Conservation (phyloP, 768 basidiomycete genomes). For the Leccinum sublutescens region DNA sequence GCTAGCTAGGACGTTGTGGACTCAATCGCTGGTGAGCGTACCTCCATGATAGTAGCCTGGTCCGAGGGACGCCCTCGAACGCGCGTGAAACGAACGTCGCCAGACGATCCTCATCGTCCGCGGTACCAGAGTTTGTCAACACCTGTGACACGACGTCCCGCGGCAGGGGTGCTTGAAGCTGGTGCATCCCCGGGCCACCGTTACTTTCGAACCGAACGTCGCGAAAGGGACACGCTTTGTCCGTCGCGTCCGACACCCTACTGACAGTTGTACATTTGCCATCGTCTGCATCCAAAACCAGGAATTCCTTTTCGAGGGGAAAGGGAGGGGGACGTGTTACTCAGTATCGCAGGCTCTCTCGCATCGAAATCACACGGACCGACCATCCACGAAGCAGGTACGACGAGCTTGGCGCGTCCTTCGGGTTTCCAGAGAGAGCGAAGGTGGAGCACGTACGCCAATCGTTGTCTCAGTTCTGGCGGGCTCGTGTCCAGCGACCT, state of each 20-base stretch:
- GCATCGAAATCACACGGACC: background rate
- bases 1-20: background rate
- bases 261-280: background rate
- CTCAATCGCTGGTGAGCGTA: slow-evolving; percentile 1
- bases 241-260: background rate
- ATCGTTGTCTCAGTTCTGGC: slow-evolving; percentile 15
- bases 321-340: background rate
- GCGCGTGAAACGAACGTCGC: slow-evolving; percentile 11
- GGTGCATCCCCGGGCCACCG: background rate
- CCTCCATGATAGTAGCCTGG: slow-evolving; percentile 15
- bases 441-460: slow-evolving; percentile 25
- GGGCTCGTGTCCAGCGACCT: slow-evolving; percentile 13
- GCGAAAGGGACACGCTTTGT: slow-evolving; percentile 16
- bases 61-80: slow-evolving; percentile 17
- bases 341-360: background rate
- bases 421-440: slow-evolving; percentile 23
- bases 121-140: slow-evolving; percentile 1
- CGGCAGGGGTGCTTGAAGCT: slow-evolving; percentile 1
- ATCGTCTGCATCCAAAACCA: slow-evolving; percentile 3
- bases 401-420: slow-evolving; percentile 15
- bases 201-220: slow-evolving; percentile 17
- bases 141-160: slow-evolving; percentile 11
- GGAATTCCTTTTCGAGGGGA: slow-evolving; percentile 9
- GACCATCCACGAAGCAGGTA: slow-evolving; percentile 29
- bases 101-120: background rate